These are phyloP conservation scores for Zymoseptoria crescenta DNA, from an alignment of 2,329 filamentous ascomycete genomes.

Conservation along the genomic window DNA sequence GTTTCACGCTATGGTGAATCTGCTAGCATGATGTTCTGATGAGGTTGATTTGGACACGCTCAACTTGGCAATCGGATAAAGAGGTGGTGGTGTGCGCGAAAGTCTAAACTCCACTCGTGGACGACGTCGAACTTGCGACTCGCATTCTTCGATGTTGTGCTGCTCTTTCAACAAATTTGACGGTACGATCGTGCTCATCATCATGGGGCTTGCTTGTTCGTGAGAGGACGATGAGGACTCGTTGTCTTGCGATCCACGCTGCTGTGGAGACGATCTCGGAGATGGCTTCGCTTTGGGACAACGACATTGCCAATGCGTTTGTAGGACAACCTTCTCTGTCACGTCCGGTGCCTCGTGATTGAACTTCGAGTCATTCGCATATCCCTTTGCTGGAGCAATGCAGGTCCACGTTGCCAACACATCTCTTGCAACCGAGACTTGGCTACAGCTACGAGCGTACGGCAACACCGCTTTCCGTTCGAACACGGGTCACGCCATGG, in stretches of 20 bases:
- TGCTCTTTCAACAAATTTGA: background rate
- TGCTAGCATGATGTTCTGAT: background rate
- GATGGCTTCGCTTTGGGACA: background rate
- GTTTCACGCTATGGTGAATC: background rate
- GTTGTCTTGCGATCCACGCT: background rate
- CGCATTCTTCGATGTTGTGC: background rate
- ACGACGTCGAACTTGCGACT: background rate
- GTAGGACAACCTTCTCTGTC: background rate
- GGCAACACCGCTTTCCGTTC: background rate
- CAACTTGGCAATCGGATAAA: background rate
- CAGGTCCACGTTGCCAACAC: background rate
- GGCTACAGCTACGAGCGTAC: background rate
- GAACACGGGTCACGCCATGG: too few relatives aligned
- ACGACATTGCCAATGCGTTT: background rate
- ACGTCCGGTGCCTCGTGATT: background rate
- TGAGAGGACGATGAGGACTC: background rate
- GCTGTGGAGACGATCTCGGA: background rate
- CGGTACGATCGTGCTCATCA: background rate
- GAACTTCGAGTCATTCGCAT: background rate
- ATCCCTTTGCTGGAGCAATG: background rate
- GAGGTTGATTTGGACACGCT: background rate
- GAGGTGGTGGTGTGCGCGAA: background rate
- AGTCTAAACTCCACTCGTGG: background rate
- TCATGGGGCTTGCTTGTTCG: background rate
- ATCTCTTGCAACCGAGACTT: background rate